Percentiles rank a stretch among this genome's conserved stretches.
Evolutionary conservation across 495 filamentous ascomycete genomes (phyloP).

Genomic region (Aspergillus nidulans): DNA sequence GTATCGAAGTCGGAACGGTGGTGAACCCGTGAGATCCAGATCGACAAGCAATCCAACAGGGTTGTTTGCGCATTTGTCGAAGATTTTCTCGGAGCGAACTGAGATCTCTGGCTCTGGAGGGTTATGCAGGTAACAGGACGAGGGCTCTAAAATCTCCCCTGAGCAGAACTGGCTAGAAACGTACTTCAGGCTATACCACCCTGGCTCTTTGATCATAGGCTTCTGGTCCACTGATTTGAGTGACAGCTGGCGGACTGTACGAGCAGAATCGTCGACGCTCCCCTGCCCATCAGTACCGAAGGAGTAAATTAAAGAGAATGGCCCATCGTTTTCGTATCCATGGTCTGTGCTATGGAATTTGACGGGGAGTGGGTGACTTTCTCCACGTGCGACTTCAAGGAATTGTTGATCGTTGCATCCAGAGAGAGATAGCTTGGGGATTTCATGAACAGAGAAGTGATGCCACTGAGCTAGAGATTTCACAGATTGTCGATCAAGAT

Average conservation of each 20-base stretch:
- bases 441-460: slow-evolving; percentile 84
- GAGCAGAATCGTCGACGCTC: slow-evolving; percentile 50
- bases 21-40: slow-evolving; percentile 82
- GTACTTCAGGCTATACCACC: slow-evolving; percentile 77
- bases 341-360: slow-evolving; percentile 59
- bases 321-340: slow-evolving; percentile 40
- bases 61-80: slow-evolving; percentile 90
- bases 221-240: slow-evolving; percentile 34
- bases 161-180: slow-evolving; percentile 74
- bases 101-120: slow-evolving; percentile 79
- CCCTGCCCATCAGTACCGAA: slow-evolving; percentile 60
- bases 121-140: slow-evolving; percentile 83
- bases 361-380: slow-evolving; percentile 63
- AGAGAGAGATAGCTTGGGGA: slow-evolving; percentile 64
- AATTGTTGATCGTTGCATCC: slow-evolving; percentile 75
- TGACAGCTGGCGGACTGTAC: slow-evolving; percentile 40
- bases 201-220: slow-evolving; percentile 62
- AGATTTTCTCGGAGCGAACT: slow-evolving; percentile 70
- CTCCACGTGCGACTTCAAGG: slow-evolving; percentile 75
- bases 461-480: slow-evolving; percentile 60
- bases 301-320: slow-evolving; percentile 50
- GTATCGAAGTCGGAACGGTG: slow-evolving; percentile 78
- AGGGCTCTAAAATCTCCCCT: slow-evolving; percentile 86
- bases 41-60: slow-evolving; percentile 85
- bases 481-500: slow-evolving; percentile 57